These are phyloP conservation scores for Aspergillus sergii DNA, from an alignment of 2,329 filamentous ascomycete genomes.

Conservation along the genomic window DNA sequence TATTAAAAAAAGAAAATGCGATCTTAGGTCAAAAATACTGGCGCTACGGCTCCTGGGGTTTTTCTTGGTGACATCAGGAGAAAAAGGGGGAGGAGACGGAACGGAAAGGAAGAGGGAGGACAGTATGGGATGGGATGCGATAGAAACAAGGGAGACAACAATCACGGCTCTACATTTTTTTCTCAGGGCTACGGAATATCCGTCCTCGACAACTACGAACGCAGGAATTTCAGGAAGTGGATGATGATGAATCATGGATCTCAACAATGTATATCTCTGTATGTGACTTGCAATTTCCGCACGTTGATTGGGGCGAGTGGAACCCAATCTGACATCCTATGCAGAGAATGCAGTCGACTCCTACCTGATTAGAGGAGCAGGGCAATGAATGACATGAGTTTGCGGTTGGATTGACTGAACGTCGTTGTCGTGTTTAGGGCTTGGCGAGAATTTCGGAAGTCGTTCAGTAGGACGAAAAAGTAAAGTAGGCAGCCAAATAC, in stretches of 20 bases:
- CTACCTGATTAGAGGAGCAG: no score
- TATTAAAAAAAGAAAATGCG: background rate
- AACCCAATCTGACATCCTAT: background rate
- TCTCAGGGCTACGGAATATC: background rate
- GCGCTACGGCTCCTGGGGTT: background rate
- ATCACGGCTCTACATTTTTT: background rate
- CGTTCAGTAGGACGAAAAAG: background rate
- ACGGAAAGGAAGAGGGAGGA: no score
- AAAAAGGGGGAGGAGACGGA: background rate
- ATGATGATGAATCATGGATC: background rate
- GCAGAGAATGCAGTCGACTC: background rate
- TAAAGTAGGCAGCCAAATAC: background rate
- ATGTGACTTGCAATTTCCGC: background rate
- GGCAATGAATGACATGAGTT: background rate
- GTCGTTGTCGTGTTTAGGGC: background rate
- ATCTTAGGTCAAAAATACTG: conserved; percentile 4
- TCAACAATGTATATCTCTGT: background rate
- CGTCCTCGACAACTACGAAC: background rate
- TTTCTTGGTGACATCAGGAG: background rate
- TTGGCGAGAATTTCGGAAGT: background rate
- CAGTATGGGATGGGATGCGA: background rate
- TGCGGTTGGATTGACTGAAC: background rate
- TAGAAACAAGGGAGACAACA: background rate
- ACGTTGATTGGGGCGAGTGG: background rate
- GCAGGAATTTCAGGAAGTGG: background rate